Percentiles rank a stretch among this genome's conserved stretches.
Evolutionary conservation across 2,329 filamentous ascomycete genomes (phyloP).

Genomic region (Aotearoamyces nothofagi): DNA sequence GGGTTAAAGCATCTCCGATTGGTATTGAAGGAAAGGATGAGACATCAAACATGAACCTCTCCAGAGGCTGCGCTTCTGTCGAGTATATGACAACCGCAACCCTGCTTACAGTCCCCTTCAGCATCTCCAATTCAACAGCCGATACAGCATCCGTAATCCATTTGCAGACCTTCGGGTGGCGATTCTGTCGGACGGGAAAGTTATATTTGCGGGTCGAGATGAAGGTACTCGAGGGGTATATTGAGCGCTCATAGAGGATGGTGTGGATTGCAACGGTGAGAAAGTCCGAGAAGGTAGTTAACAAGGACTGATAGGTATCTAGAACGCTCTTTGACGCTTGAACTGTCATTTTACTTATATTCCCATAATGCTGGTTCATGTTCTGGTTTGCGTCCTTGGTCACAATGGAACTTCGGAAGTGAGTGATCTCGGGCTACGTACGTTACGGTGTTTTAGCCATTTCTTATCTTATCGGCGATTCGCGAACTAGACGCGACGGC

Average conservation of each 20-base stretch:
- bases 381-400: no score
- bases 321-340: no score
- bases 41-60: conserved; percentile 27
- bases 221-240: conserved; percentile 55
- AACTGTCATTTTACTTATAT: no score
- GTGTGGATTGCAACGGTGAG: conserved; percentile 56
- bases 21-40: conserved; percentile 22
- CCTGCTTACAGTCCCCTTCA: conserved; percentile 27
- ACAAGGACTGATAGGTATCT: conserved; percentile 26
- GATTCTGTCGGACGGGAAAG: conserved; percentile 52
- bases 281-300: conserved; percentile 47
- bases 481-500: no score
- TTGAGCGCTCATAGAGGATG: conserved; percentile 49
- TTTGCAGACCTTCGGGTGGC: conserved; percentile 53
- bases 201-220: conserved; percentile 53
- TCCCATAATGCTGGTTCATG: no score
- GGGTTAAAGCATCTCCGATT: conserved; percentile 19
- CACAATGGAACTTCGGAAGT: no score
- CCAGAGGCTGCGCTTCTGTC: conserved; percentile 19
- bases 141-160: conserved; percentile 53
- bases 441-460: no score
- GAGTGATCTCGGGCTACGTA: no score
- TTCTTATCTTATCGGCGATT: conserved; percentile 5
- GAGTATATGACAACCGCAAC: conserved; percentile 23
- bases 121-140: conserved; percentile 43